Percentiles rank a stretch among this genome's conserved stretches.
These are phyloP conservation scores for Melaleuca alternifolia DNA, from an alignment of 345 rosid genomes.

Conservation along the genomic window DNA sequence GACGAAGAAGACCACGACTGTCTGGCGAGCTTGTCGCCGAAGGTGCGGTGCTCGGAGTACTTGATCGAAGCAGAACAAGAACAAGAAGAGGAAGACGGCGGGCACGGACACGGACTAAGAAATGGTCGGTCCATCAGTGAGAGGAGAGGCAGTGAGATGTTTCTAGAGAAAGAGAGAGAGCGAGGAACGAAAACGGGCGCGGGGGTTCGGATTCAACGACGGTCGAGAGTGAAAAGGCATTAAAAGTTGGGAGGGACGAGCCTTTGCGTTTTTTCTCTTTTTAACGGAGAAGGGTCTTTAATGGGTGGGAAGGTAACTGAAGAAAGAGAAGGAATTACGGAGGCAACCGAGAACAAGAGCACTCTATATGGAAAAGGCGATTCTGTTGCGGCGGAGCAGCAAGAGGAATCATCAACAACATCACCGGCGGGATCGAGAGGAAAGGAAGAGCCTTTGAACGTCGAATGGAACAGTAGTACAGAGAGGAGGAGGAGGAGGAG, in stretches of 20 bases:
- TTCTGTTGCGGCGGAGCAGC: not conserved
- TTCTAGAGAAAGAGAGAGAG: not conserved
- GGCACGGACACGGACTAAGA: not conserved
- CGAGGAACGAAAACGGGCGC: not conserved
- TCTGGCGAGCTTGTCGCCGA: not conserved
- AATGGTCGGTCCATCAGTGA: not conserved
- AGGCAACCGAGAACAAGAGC: not conserved
- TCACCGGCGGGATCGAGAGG: not conserved
- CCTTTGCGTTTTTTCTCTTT: not conserved
- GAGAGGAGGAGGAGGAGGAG: not conserved
- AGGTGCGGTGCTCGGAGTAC: not conserved
- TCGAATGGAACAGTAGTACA: not conserved
- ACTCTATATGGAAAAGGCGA: not conserved
- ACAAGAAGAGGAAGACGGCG: not conserved
- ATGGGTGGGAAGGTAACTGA: not conserved
- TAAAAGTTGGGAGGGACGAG: not conserved
- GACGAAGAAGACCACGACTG: not conserved
- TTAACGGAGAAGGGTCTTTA: not conserved
- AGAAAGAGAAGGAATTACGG: not conserved
- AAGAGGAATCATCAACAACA: not conserved
- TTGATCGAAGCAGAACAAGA: not conserved
- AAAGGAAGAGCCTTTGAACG: not conserved
- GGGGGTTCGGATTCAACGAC: not conserved
- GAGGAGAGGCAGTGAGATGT: not conserved
- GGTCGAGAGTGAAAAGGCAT: not conserved